Percentiles rank a stretch among this genome's conserved stretches.
phyloP scores from a whole-genome alignment of 2,329 filamentous ascomycete genomes.

The Clonostachys solani region DNA sequence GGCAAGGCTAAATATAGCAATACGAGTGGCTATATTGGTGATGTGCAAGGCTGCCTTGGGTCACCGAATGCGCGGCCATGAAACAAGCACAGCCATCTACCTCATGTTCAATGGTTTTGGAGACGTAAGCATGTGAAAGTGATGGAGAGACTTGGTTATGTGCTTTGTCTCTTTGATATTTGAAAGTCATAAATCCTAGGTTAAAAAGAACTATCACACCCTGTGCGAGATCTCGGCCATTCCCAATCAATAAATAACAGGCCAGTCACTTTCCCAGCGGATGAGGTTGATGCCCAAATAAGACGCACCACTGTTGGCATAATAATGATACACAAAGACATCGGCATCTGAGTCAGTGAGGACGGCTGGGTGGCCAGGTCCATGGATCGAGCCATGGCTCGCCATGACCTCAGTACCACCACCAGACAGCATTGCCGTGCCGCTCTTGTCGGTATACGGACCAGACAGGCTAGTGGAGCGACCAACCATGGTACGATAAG shows the following conservation, averaged over 20 bases:
- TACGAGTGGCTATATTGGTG: too few relatives aligned
- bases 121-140: too few relatives aligned
- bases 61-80: too few relatives aligned
- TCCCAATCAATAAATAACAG: slow-evolving; percentile 16
- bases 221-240: neutral
- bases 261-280: slow-evolving; percentile 19
- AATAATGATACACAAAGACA: slow-evolving; percentile 24
- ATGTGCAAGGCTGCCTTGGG: too few relatives aligned
- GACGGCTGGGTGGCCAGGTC: slow-evolving; percentile 21
- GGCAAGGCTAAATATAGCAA: too few relatives aligned
- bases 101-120: too few relatives aligned
- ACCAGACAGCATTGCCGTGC: slow-evolving; percentile 15
- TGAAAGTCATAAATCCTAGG: too few relatives aligned
- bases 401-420: slow-evolving; percentile 22
- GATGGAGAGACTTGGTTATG: too few relatives aligned
- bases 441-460: slow-evolving; percentile 16
- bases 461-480: slow-evolving; percentile 18
- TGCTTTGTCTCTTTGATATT: too few relatives aligned
- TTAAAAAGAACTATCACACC: too few relatives aligned
- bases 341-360: slow-evolving; percentile 21
- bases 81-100: too few relatives aligned
- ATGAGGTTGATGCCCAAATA: slow-evolving; percentile 22
- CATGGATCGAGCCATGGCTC: slow-evolving; percentile 17
- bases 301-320: slow-evolving; percentile 13
- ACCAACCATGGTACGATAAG: slow-evolving; percentile 23